Percentiles rank a stretch among this genome's conserved stretches.
Evolutionary conservation across 768 basidiomycete species (phyloP).

Genomic region (Stropharia rugosoannulata): DNA sequence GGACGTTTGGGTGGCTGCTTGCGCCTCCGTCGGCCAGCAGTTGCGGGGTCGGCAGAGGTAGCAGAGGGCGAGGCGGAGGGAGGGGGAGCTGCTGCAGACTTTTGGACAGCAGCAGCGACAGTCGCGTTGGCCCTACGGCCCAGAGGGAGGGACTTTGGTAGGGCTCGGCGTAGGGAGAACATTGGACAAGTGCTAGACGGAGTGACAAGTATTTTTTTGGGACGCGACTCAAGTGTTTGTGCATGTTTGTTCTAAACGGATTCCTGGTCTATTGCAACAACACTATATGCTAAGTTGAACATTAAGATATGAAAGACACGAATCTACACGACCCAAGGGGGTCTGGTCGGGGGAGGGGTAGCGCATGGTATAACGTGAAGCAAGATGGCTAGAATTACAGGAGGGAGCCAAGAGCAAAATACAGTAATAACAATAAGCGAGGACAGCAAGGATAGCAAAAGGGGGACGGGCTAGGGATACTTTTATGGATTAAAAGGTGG

Average conservation of each 20-base stretch:
- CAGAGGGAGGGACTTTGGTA: slow-evolving; percentile 16
- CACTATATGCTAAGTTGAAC: no score
- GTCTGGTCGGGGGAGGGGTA: slow-evolving; percentile 13
- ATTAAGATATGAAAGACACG: slow-evolving; percentile 8
- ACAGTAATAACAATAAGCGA: slow-evolving; percentile 48
- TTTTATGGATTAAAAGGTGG: slow-evolving; percentile 54
- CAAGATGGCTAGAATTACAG: slow-evolving; percentile 28
- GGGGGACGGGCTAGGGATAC: slow-evolving; percentile 14
- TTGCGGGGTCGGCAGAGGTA: slow-evolving; percentile 1
- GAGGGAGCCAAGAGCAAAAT: slow-evolving; percentile 35
- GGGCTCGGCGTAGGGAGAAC: slow-evolving; percentile 26
- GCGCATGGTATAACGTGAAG: slow-evolving; percentile 18
- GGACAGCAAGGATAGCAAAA: slow-evolving; percentile 20
- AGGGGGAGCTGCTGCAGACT: slow-evolving; percentile 3
- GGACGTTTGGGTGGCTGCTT: slow-evolving; percentile 41
- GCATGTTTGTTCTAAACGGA: neutral
- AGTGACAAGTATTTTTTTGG: slow-evolving; percentile 12
- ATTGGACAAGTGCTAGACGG: slow-evolving; percentile 12
- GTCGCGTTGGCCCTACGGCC: slow-evolving; percentile 23
- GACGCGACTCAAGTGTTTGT: slow-evolving; percentile 19
- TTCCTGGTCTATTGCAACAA: neutral
- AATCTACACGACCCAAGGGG: slow-evolving; percentile 15
- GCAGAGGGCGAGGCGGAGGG: neutral
- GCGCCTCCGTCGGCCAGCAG: slow-evolving; percentile 26
- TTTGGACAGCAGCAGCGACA: slow-evolving; percentile 1